Conservation (phyloP, 2,329 filamentous ascomycete genomes). For the Gnomoniopsis sp. region DNA sequence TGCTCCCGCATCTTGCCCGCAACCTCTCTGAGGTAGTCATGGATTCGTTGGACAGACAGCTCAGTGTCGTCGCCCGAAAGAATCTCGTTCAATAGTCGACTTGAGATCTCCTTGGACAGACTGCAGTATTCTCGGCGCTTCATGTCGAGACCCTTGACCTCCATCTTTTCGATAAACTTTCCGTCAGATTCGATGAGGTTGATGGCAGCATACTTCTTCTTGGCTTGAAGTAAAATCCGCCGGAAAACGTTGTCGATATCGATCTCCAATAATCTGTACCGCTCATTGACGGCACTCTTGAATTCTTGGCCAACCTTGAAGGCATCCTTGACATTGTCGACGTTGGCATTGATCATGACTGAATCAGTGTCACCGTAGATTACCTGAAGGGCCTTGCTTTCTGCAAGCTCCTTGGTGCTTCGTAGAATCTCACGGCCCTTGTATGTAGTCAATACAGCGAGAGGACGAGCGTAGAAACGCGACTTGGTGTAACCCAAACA, state of each 20-base stretch:
- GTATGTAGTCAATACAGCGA: conserved; percentile 93
- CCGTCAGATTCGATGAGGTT: conserved; percentile 87
- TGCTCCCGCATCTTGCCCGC: conserved; percentile 81
- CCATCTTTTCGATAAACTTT: conserved; percentile 89
- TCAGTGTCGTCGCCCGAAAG: conserved; percentile 92
- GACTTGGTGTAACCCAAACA: conserved; percentile 97
- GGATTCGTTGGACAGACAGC: conserved; percentile 80
- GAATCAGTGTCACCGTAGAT: conserved; percentile 99
- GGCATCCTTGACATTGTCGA: conserved; percentile 86
- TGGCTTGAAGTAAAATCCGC: conserved; percentile 87
- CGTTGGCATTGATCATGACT: conserved; percentile 99
- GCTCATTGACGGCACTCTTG: conserved; percentile 90
- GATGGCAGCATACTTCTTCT: conserved; percentile 99
- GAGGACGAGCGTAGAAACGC: conserved; percentile 90
- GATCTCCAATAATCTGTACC: conserved; percentile 89
- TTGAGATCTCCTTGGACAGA: conserved; percentile 91
- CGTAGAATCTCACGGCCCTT: conserved; percentile 97
- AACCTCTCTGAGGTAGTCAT: conserved; percentile 88
- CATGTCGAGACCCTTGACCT: conserved; percentile 99
- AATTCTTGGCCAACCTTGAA: conserved; percentile 91
- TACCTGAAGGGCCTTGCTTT: conserved; percentile 85
- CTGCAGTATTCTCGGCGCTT: conserved; percentile 94
- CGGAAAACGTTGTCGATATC: conserved; percentile 98
- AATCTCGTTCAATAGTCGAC: conserved; percentile 86
- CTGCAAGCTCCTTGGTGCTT: conserved; percentile 92